Percentiles rank a stretch among this genome's conserved stretches.
Conservation (phyloP, 2,329 filamentous ascomycete genomes). For the Dactylellina sp. region DNA sequence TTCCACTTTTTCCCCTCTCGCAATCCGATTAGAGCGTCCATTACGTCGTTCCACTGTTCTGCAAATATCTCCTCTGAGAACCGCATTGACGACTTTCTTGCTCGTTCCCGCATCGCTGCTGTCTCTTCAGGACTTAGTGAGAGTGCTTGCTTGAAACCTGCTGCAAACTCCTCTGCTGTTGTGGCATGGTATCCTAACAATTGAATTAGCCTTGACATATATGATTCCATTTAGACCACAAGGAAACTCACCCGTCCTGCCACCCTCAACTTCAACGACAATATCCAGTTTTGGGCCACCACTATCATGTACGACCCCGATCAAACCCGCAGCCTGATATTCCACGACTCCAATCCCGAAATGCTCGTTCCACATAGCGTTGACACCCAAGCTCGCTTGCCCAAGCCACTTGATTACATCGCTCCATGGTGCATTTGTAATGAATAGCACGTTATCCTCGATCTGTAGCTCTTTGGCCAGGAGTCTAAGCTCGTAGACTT, state of each 20-base stretch:
- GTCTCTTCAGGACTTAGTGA: slow-evolving; percentile 73
- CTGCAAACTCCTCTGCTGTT: slow-evolving; percentile 81
- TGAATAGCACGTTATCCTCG: slow-evolving; percentile 85
- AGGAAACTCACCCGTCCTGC: slow-evolving; percentile 75
- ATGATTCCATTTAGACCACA: too few species aligned
- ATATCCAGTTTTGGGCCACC: slow-evolving; percentile 95
- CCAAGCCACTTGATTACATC: slow-evolving; percentile 83
- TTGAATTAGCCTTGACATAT: too few species aligned
- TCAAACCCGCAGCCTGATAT: slow-evolving; percentile 93
- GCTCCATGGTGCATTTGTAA: slow-evolving; percentile 89
- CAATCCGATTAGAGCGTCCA: slow-evolving; percentile 76
- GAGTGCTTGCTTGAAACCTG: slow-evolving; percentile 81
- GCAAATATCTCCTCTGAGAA: slow-evolving; percentile 92
- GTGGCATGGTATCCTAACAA: slow-evolving; percentile 82
- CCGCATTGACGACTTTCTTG: slow-evolving; percentile 79
- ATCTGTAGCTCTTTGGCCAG: slow-evolving; percentile 87
- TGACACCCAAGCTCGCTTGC: slow-evolving; percentile 84
- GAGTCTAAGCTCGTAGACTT: slow-evolving; percentile 88
- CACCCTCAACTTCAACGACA: slow-evolving; percentile 81
- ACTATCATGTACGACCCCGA: slow-evolving; percentile 91
- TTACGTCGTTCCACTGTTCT: slow-evolving; percentile 79
- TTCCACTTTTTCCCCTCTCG: slow-evolving; percentile 58
- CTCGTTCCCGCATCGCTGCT: slow-evolving; percentile 78
- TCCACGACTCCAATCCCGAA: slow-evolving; percentile 99
- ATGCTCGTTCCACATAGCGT: slow-evolving; percentile 99